phyloP scores from a whole-genome alignment of 768 basidiomycete genomes.

The Psilocybe cyanescens region DNA sequence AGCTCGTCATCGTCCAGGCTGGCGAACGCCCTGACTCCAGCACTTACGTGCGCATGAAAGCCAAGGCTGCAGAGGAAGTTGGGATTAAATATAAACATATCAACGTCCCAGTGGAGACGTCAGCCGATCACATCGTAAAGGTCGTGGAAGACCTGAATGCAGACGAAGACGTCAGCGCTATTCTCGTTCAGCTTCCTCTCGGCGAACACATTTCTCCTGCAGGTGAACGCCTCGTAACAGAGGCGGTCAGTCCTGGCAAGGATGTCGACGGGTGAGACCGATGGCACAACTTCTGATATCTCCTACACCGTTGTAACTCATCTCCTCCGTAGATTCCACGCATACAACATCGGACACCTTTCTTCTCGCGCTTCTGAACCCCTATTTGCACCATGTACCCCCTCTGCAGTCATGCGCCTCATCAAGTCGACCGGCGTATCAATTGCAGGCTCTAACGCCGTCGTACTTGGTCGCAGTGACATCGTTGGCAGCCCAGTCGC shows the following conservation, averaged over 20 bases:
- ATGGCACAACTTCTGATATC: not conserved
- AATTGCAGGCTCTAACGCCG: conserved; percentile 79
- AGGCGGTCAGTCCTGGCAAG: conserved; percentile 91
- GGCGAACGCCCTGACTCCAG: conserved; percentile 90
- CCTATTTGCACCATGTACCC: conserved; percentile 94
- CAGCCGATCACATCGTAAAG: conserved; percentile 75
- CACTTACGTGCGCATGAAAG: conserved; percentile 97
- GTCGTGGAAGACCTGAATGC: conserved; percentile 82
- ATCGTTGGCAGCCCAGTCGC: conserved; percentile 97
- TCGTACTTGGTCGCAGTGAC: conserved; percentile 95
- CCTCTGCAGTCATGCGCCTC: conserved; percentile 88
- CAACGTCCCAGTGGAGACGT: conserved; percentile 65
- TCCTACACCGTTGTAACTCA: not conserved
- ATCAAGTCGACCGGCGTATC: conserved; percentile 84
- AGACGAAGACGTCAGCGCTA: conserved; percentile 81
- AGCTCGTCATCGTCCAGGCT: conserved; percentile 92
- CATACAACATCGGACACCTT: conserved; percentile 96
- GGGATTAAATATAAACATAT: conserved; percentile 90
- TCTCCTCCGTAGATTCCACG: conserved; percentile 78
- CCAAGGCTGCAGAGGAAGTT: conserved; percentile 92
- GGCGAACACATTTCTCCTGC: conserved; percentile 80
- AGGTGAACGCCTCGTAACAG: conserved; percentile 91
- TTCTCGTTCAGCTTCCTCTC: conserved; percentile 95
- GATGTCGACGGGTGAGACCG: conserved; percentile 89
- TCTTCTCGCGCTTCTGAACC: conserved; percentile 89